Evolutionary conservation across 495 filamentous ascomycete species (phyloP).

Genomic region (Aspergillus ellipticus): DNA sequence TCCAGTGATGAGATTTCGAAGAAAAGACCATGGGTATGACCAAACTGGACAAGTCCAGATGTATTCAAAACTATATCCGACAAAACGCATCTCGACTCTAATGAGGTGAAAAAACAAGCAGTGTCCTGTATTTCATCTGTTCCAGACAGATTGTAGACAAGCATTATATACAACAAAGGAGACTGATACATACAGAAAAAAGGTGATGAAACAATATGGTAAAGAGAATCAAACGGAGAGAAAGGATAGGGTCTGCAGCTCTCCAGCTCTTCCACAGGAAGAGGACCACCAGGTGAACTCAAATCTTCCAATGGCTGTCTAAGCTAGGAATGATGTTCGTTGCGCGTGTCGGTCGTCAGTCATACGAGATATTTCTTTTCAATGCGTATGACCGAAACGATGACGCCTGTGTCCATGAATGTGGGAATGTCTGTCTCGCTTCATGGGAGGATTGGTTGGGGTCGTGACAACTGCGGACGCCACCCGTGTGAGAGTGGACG

Average conservation of each 20-base stretch:
- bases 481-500: constrained; percentile 8
- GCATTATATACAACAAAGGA: constrained; percentile 11
- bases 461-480: constrained; percentile 25
- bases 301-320: no score
- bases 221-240: background rate
- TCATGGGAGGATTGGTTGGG: constrained; percentile 19
- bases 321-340: background rate
- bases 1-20: no score
- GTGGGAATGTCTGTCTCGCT: constrained; percentile 9
- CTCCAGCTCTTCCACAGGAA: background rate
- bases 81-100: constrained; percentile 18
- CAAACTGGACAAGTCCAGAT: background rate
- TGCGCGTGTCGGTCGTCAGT: constrained; percentile 7
- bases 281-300: background rate
- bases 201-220: background rate
- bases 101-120: constrained; percentile 19
- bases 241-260: background rate
- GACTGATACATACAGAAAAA: constrained; percentile 1
- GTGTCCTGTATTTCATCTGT: constrained; percentile 1
- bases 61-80: constrained; percentile 8
- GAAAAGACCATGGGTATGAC: no score
- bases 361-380: constrained; percentile 4
- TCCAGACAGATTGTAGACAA: constrained; percentile 15
- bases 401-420: constrained; percentile 20
- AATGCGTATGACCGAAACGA: constrained; percentile 25